A percentile compares a stretch with the other conserved stretches of the same genome.
phyloP scores from a whole-genome alignment of 2,329 filamentous ascomycete species.

The Apiospora malaysiana region DNA sequence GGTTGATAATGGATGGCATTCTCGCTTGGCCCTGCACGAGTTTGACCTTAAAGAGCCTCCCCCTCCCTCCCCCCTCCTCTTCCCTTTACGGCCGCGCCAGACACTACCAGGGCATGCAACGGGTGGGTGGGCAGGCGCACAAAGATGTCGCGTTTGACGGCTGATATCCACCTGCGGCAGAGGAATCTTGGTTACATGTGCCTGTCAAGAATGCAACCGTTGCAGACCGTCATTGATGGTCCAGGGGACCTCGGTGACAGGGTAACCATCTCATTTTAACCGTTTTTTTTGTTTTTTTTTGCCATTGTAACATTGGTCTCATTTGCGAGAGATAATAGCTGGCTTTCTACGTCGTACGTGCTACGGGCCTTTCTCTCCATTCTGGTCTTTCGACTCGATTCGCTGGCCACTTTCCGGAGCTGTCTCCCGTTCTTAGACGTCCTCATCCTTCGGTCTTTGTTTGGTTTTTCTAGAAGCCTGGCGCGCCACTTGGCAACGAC shows the following conservation, averaged over 20 bases:
- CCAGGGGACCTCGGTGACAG: slow-evolving; percentile 5
- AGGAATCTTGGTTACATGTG: slow-evolving; percentile 3
- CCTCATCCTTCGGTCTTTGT: not conserved
- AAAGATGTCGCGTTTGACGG: not conserved
- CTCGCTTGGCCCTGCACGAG: slow-evolving; percentile 3
- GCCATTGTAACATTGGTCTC: slow-evolving; percentile 15
- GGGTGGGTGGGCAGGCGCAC: not conserved
- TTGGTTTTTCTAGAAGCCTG: slow-evolving; percentile 2
- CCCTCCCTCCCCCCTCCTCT: not conserved
- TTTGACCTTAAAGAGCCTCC: slow-evolving; percentile 2
- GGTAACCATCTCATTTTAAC: slow-evolving; percentile 11
- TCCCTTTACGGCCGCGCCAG: not conserved
- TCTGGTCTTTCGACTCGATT: not conserved
- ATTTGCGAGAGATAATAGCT: slow-evolving; percentile 4
- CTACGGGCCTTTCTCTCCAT: not conserved
- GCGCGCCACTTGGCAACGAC: not conserved
- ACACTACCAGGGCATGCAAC: not conserved
- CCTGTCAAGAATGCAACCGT: slow-evolving; percentile 1
- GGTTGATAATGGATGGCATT: slow-evolving; percentile 4
- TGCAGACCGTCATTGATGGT: not conserved
- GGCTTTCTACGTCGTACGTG: not conserved
- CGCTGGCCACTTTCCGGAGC: not conserved
- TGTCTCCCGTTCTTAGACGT: not conserved
- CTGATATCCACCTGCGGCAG: slow-evolving; percentile 13
- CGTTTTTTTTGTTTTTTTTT: too few relatives aligned